Conservation (phyloP, 75 land plant species). For the Cupressus sempervirens region DNA sequence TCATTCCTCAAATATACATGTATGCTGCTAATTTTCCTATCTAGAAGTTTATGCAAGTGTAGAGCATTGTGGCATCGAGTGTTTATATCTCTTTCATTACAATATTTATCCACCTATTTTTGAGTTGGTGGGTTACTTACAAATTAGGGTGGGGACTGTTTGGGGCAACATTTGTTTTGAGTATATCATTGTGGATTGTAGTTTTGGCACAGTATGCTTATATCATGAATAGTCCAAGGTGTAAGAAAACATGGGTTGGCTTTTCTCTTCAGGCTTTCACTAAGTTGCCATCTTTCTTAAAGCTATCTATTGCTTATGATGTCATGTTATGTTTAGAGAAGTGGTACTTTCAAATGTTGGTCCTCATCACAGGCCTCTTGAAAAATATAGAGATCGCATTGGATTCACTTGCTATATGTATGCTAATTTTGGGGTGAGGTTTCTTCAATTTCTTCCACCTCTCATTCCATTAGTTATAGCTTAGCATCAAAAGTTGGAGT, state of each 20-base stretch:
- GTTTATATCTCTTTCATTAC: slow-evolving; percentile 33
- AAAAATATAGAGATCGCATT: too few relatives aligned
- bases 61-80: slow-evolving; percentile 48
- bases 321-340: slow-evolving; percentile 42
- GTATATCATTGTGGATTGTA: slow-evolving; percentile 47
- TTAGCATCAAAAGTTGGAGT: too few relatives aligned
- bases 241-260: slow-evolving; percentile 46
- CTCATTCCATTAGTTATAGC: too few relatives aligned
- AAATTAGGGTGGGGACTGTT: slow-evolving; percentile 33
- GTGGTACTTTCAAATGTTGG: too few relatives aligned
- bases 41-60: slow-evolving; percentile 53
- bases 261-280: slow-evolving; percentile 37
- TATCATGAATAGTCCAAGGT: slow-evolving; percentile 23
- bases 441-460: too few relatives aligned
- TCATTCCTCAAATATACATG: slow-evolving; percentile 55
- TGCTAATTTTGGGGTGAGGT: too few relatives aligned
- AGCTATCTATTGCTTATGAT: slow-evolving; percentile 41
- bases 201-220: slow-evolving; percentile 34
- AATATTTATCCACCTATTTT: slow-evolving; percentile 27
- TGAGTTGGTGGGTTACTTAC: slow-evolving; percentile 39
- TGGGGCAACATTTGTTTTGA: slow-evolving; percentile 40
- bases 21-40: slow-evolving; percentile 42
- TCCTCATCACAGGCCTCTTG: too few relatives aligned
- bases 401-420: too few relatives aligned
- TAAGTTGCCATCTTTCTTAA: slow-evolving; percentile 34